Conservation (phyloP, 2,329 filamentous ascomycete genomes). For the Emmonsia crescens region DNA sequence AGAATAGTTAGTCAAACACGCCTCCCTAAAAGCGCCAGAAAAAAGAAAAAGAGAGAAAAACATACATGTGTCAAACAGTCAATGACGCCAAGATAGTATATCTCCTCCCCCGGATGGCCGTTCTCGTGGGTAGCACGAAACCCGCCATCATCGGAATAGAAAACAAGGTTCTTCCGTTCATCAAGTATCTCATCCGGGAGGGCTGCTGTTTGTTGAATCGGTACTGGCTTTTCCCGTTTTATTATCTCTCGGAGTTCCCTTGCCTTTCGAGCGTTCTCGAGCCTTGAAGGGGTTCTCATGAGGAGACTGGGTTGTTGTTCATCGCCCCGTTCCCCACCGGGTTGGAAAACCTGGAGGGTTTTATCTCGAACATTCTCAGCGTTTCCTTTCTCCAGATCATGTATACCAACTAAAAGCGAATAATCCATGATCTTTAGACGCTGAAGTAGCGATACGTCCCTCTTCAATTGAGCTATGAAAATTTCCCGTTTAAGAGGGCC, state of each 20-base stretch:
- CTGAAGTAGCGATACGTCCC: slow-evolving; percentile 78
- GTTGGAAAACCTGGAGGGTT: slow-evolving; percentile 88
- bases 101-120: slow-evolving; percentile 71
- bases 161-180: slow-evolving; percentile 65
- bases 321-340: slow-evolving; percentile 60
- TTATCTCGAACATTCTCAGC: slow-evolving; percentile 86
- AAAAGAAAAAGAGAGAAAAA: slow-evolving; percentile 16
- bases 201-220: slow-evolving; percentile 69
- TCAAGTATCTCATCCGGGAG: slow-evolving; percentile 86
- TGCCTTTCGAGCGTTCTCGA: slow-evolving; percentile 85
- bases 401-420: slow-evolving; percentile 85
- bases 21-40: neutral
- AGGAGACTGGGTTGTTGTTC: slow-evolving; percentile 55
- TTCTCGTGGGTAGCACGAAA: slow-evolving; percentile 89
- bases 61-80: slow-evolving; percentile 94
- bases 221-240: slow-evolving; percentile 84
- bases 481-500: slow-evolving; percentile 77
- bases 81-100: slow-evolving; percentile 97
- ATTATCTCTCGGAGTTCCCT: slow-evolving; percentile 85
- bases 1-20: slow-evolving; percentile 7
- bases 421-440: slow-evolving; percentile 97
- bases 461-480: slow-evolving; percentile 80
- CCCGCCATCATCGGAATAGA: slow-evolving; percentile 89
- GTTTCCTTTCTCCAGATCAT: slow-evolving; percentile 81
- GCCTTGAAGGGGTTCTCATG: slow-evolving; percentile 80